phyloP scores from a whole-genome alignment of 331 rosid genomes.

The Saraca asoca region DNA sequence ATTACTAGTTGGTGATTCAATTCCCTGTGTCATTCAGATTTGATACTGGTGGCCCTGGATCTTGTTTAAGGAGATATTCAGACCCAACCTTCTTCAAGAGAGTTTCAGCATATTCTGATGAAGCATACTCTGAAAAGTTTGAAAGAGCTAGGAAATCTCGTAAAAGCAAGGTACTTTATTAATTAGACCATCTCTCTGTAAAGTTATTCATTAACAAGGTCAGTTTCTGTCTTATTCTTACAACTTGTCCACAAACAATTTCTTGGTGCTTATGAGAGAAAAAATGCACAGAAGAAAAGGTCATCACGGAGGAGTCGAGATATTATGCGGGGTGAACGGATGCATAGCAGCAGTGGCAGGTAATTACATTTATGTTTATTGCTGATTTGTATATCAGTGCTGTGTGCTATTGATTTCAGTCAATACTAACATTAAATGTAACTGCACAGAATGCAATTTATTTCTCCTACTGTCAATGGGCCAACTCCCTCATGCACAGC shows the following conservation, averaged over 20 bases:
- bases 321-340: constrained; percentile 52
- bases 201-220: constrained; percentile 28
- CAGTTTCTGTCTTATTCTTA: constrained; percentile 31
- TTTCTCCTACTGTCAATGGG: constrained; percentile 42
- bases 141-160: constrained; percentile 70
- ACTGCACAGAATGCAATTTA: constrained; percentile 60
- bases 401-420: constrained; percentile 35
- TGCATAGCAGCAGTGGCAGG: constrained; percentile 69
- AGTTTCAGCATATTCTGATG: constrained; percentile 60
- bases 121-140: constrained; percentile 52
- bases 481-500: constrained; percentile 40
- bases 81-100: constrained; percentile 91
- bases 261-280: constrained; percentile 32
- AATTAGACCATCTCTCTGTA: constrained; percentile 26
- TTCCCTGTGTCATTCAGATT: constrained; percentile 58
- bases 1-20: constrained; percentile 19
- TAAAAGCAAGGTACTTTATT: constrained; percentile 63
- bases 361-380: constrained; percentile 34
- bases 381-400: constrained; percentile 7
- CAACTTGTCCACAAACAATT: constrained; percentile 15
- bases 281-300: constrained; percentile 74
- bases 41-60: constrained; percentile 92
- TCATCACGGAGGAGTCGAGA: constrained; percentile 58
- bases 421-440: constrained; percentile 37
- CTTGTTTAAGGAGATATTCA: constrained; percentile 91